Percentiles rank a stretch among this genome's conserved stretches.
These are phyloP conservation scores for Naganishia sp. DNA, from an alignment of 1,284 basidiomycete species.

Conservation along the genomic window DNA sequence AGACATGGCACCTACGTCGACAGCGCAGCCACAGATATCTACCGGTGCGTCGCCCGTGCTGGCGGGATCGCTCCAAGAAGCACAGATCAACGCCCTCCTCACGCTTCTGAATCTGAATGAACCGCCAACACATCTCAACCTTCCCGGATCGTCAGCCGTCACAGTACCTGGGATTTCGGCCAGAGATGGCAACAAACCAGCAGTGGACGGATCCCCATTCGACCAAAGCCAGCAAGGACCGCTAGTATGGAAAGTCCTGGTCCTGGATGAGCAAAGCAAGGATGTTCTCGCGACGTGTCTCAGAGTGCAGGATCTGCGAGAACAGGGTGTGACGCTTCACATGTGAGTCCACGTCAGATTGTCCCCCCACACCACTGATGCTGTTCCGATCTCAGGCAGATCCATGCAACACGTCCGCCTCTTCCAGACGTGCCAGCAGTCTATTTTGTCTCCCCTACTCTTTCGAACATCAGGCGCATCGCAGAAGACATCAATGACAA, in stretches of 20 bases:
- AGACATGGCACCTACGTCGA: slow-evolving; percentile 8
- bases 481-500: slow-evolving; percentile 73
- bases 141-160: slow-evolving; percentile 33
- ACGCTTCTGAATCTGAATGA: slow-evolving; percentile 58
- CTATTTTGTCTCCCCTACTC: slow-evolving; percentile 92
- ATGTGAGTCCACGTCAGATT: slow-evolving; percentile 63
- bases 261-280: slow-evolving; percentile 92
- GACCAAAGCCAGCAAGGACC: slow-evolving; percentile 60
- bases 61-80: slow-evolving; percentile 51
- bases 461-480: slow-evolving; percentile 82
- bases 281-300: slow-evolving; percentile 93
- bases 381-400: slow-evolving; percentile 63
- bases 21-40: neutral
- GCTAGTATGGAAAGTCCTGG: slow-evolving; percentile 93
- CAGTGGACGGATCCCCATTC: slow-evolving; percentile 39
- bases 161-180: slow-evolving; percentile 38
- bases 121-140: slow-evolving; percentile 29
- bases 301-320: slow-evolving; percentile 92
- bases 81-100: slow-evolving; percentile 56
- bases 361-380: slow-evolving; percentile 1
- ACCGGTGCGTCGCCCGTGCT: slow-evolving; percentile 6
- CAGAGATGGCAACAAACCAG: slow-evolving; percentile 5
- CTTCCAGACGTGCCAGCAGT: slow-evolving; percentile 94
- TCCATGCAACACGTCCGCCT: slow-evolving; percentile 85
- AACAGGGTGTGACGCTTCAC: slow-evolving; percentile 95